A percentile compares a stretch with the other conserved stretches of the same genome.
These are phyloP conservation scores for Hyphodiscus sp. DNA, from an alignment of 2,329 filamentous ascomycete species.

Conservation along the genomic window DNA sequence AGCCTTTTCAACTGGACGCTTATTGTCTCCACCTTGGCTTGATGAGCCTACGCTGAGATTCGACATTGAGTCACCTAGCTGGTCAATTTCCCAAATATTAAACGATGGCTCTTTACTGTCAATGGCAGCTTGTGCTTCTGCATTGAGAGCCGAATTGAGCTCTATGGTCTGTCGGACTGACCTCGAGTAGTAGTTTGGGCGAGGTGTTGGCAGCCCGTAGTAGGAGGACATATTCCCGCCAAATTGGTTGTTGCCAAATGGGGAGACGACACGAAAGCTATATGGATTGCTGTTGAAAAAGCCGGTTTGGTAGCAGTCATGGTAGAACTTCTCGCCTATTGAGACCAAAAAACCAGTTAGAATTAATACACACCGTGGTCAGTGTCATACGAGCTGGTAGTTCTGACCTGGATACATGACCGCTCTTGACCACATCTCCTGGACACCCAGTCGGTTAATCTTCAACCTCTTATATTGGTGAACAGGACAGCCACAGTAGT, in stretches of 20 bases:
- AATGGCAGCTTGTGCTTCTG: constrained; percentile 31
- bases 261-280: constrained; percentile 26
- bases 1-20: constrained; percentile 9
- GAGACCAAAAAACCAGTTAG: too few relatives aligned
- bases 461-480: constrained; percentile 35
- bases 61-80: constrained; percentile 28
- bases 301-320: constrained; percentile 12
- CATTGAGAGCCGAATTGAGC: constrained; percentile 33
- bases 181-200: constrained; percentile 29
- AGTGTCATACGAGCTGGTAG: too few relatives aligned
- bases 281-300: constrained; percentile 34
- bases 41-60: constrained; percentile 14
- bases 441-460: constrained; percentile 31
- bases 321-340: constrained; percentile 14
- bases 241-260: constrained; percentile 25
- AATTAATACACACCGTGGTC: too few relatives aligned
- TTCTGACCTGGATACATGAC: constrained; percentile 41
- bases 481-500: constrained; percentile 35
- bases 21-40: neutral
- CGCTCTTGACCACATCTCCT: constrained; percentile 38
- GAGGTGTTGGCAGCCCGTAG: constrained; percentile 22
- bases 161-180: constrained; percentile 32
- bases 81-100: constrained; percentile 33
- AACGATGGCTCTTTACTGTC: constrained; percentile 31
- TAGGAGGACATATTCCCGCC: neutral